Percentiles rank a stretch among this genome's conserved stretches.
Evolutionary conservation across 148 eudicot genomes (phyloP).

Genomic region (Polygonum aviculare): DNA sequence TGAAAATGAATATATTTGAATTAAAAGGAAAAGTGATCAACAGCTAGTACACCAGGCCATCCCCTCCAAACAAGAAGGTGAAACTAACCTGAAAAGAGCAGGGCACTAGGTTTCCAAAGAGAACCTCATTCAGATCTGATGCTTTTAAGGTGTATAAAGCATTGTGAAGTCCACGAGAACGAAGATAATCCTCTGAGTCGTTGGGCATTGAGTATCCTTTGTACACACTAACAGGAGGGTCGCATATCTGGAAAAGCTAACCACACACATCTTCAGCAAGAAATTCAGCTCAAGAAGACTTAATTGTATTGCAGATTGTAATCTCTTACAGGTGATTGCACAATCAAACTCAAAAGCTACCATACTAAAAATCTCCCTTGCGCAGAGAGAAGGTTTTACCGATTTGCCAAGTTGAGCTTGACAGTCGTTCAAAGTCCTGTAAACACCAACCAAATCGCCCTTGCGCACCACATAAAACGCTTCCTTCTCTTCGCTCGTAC

Average conservation of each 20-base stretch:
- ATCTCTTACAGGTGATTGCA: not conserved
- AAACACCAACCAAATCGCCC: conserved; percentile 65
- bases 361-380: not conserved
- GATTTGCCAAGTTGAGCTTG: conserved; percentile 65
- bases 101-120: conserved; percentile 68
- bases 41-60: not conserved
- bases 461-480: conserved; percentile 59
- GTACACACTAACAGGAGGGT: conserved; percentile 80
- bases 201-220: conserved; percentile 63
- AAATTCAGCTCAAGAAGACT: not conserved
- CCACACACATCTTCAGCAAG: not conserved
- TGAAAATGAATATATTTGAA: not conserved
- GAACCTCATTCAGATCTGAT: conserved; percentile 55
- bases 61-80: not conserved
- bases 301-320: not conserved
- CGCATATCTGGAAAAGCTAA: conserved; percentile 38
- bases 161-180: conserved; percentile 63
- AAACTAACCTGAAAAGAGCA: conserved; percentile 57
- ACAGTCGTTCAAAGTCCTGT: conserved; percentile 53
- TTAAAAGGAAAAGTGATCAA: not conserved
- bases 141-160: conserved; percentile 82
- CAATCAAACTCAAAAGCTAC: not conserved
- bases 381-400: conserved; percentile 20
- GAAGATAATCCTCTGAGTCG: conserved; percentile 62
- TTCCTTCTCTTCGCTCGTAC: conserved; percentile 35